phyloP scores from a whole-genome alignment of 495 filamentous ascomycete species.

The Aspergillus taichungensis region DNA sequence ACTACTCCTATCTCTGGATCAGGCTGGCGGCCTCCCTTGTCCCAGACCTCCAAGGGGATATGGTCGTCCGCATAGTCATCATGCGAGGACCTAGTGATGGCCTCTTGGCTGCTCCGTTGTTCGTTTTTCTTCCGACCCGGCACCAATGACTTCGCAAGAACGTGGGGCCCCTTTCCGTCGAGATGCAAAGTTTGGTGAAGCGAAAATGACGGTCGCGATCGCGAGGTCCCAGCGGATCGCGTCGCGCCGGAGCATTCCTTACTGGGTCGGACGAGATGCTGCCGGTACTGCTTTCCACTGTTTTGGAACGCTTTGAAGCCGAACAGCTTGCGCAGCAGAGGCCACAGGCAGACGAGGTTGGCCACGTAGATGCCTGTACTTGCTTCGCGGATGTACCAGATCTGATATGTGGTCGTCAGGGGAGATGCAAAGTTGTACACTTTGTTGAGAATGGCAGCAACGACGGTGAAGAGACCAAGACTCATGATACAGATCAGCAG shows the following conservation, averaged over 20 bases:
- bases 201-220: conserved; percentile 15
- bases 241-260: conserved; percentile 6
- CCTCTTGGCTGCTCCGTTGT: neutral
- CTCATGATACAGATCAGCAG: conserved; percentile 41
- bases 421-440: conserved; percentile 55
- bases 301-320: conserved; percentile 25
- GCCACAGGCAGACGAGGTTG: conserved; percentile 58
- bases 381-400: conserved; percentile 60
- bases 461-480: conserved; percentile 55
- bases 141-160: neutral
- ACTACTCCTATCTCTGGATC: conserved; percentile 3
- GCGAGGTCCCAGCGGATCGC: conserved; percentile 9
- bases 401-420: conserved; percentile 39
- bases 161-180: neutral
- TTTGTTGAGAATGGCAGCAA: conserved; percentile 55
- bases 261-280: conserved; percentile 7
- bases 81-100: neutral
- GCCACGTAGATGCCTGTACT: conserved; percentile 53
- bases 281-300: conserved; percentile 20
- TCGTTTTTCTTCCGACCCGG: neutral
- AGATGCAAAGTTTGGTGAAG: conserved; percentile 9
- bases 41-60: neutral
- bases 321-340: conserved; percentile 46
- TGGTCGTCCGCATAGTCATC: neutral
- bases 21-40: neutral